Evolutionary conservation across 768 basidiomycete genomes (phyloP).

Genomic region (Lepiota venenata): DNA sequence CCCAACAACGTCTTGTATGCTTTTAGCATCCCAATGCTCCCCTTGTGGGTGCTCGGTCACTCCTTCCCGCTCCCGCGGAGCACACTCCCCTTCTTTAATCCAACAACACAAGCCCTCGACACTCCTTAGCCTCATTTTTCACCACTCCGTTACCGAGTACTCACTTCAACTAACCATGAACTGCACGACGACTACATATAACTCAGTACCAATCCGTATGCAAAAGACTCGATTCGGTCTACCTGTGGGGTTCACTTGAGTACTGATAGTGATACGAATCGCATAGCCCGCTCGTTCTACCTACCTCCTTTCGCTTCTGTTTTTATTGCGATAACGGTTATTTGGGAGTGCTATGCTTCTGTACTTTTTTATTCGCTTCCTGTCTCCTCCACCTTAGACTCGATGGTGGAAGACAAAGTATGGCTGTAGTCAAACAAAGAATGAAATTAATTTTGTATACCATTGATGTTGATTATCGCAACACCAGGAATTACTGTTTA

Average conservation of each 20-base stretch:
- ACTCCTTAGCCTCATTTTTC: background rate
- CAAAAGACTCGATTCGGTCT: background rate
- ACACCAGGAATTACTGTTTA: no score
- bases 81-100: background rate
- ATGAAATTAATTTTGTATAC: slow-evolving; percentile 9
- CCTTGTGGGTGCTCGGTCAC: background rate
- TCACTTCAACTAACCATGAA: background rate
- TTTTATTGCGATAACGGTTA: slow-evolving; percentile 1
- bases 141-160: slow-evolving; percentile 4
- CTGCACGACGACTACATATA: background rate
- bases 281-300: slow-evolving; percentile 6
- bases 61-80: background rate
- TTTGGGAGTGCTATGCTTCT: slow-evolving; percentile 6
- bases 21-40: background rate
- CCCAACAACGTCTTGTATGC: background rate
- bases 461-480: background rate
- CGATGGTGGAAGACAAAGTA: background rate
- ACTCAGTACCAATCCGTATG: background rate
- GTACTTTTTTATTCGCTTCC: background rate
- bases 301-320: background rate
- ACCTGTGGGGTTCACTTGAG: slow-evolving; percentile 2
- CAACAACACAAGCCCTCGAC: background rate
- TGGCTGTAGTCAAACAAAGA: slow-evolving; percentile 7
- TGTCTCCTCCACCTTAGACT: slow-evolving; percentile 3
- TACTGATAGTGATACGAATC: slow-evolving; percentile 7